These are phyloP conservation scores for Candida pini DNA, from an alignment of 805 yeast genomes.

Conservation along the genomic window DNA sequence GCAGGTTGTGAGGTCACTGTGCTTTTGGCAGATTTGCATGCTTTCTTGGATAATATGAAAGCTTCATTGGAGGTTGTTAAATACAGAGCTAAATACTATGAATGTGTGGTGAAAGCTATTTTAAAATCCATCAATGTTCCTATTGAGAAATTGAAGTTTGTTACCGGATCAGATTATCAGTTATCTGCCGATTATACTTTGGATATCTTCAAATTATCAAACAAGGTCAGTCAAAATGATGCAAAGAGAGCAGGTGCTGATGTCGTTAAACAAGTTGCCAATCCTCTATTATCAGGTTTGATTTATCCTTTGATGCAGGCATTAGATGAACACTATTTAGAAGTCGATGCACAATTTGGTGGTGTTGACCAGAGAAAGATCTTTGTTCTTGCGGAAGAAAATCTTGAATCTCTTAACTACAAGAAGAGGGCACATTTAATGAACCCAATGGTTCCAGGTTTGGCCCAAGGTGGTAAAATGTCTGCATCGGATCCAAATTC, in stretches of 20 bases:
- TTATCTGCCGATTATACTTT: constrained; percentile 68
- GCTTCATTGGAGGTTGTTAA: constrained; percentile 91
- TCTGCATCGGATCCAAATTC: constrained; percentile 98
- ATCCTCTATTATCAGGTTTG: constrained; percentile 88
- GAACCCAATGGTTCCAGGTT: constrained; percentile 99
- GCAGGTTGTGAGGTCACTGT: constrained; percentile 96
- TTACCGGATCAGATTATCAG: constrained; percentile 89
- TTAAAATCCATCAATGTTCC: constrained; percentile 86
- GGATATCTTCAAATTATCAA: constrained; percentile 84
- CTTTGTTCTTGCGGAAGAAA: constrained; percentile 94
- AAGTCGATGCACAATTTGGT: constrained; percentile 92
- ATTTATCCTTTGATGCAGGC: constrained; percentile 99
- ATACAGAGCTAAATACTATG: constrained; percentile 88
- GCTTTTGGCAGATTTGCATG: constrained; percentile 91
- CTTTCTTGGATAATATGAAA: constrained; percentile 96
- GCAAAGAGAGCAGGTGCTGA: constrained; percentile 99
- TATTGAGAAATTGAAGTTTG: constrained; percentile 78
- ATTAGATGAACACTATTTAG: constrained; percentile 86
- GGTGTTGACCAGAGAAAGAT: constrained; percentile 99
- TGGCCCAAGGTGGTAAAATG: constrained; percentile 97
- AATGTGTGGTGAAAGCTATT: constrained; percentile 74
- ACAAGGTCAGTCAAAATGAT: constrained; percentile 85
- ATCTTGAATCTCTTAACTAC: constrained; percentile 80
- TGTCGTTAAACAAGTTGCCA: constrained; percentile 94
- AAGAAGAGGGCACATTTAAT: constrained; percentile 96